A percentile compares a stretch with the other conserved stretches of the same genome.
Conservation (phyloP, 495 filamentous ascomycete genomes). For the Letharia columbiana region DNA sequence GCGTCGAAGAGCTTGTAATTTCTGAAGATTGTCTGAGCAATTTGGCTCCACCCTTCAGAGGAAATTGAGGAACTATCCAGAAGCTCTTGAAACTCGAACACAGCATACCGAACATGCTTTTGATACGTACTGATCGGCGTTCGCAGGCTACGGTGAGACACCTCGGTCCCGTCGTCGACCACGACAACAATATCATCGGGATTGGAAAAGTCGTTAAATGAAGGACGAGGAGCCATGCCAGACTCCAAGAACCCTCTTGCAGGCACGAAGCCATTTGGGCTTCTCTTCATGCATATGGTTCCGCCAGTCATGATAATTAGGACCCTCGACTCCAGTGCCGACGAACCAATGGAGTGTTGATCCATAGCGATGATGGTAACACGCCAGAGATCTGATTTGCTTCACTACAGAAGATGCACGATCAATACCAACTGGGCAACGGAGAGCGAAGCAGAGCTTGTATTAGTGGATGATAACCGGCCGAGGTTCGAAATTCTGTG, state of each 20-base stretch:
- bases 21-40: conserved; percentile 55
- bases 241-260: conserved; percentile 75
- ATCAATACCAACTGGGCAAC: neutral
- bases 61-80: conserved; percentile 92
- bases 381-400: neutral
- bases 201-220: conserved; percentile 80
- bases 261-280: conserved; percentile 56
- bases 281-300: conserved; percentile 88
- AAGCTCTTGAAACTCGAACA: conserved; percentile 77
- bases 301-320: conserved; percentile 87
- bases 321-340: conserved; percentile 62
- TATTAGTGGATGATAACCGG: neutral
- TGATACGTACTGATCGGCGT: conserved; percentile 78
- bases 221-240: conserved; percentile 73
- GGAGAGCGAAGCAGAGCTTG: neutral
- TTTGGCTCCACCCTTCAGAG: conserved; percentile 81
- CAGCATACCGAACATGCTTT: conserved; percentile 73
- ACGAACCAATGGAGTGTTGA: conserved; percentile 2
- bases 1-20: conserved; percentile 92
- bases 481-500: neutral
- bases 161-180: conserved; percentile 39
- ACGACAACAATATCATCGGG: conserved; percentile 48
- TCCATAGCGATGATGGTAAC: conserved; percentile 8
- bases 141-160: conserved; percentile 51
- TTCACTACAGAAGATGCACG: neutral